These are phyloP conservation scores for Fistulinella prunicolor DNA, from an alignment of 768 basidiomycete genomes.

Conservation along the genomic window DNA sequence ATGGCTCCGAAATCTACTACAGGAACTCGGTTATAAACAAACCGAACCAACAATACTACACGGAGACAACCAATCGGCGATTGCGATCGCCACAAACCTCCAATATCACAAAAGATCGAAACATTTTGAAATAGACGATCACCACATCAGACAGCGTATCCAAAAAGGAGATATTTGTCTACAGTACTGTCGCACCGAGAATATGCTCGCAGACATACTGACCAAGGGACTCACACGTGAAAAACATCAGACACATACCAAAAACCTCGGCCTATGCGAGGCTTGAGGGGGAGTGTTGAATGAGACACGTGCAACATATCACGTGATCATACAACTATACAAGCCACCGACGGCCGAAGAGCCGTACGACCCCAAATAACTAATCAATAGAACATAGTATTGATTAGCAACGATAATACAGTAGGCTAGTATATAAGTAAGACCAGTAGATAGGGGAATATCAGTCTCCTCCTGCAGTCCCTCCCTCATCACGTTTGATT, in stretches of 20 bases:
- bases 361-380: no score
- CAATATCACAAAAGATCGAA: not conserved
- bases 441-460: no score
- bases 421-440: no score
- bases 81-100: not conserved
- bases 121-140: not conserved
- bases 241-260: not conserved
- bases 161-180: not conserved
- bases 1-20: not conserved
- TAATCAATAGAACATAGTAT: no score
- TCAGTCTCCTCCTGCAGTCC: no score
- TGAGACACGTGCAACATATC: no score
- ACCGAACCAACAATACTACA: not conserved
- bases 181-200: not conserved
- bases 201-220: not conserved
- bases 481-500: no score
- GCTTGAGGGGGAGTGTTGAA: not conserved
- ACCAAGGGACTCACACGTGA: not conserved
- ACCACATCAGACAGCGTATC: not conserved
- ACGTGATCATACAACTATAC: no score
- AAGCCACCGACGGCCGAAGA: no score
- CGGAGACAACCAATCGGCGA: not conserved
- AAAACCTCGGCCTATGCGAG: not conserved
- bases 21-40: not conserved
- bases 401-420: no score